Base-by-base conservation (phyloP, 345 rosid species). In the Lepidium aucheri region DNA sequence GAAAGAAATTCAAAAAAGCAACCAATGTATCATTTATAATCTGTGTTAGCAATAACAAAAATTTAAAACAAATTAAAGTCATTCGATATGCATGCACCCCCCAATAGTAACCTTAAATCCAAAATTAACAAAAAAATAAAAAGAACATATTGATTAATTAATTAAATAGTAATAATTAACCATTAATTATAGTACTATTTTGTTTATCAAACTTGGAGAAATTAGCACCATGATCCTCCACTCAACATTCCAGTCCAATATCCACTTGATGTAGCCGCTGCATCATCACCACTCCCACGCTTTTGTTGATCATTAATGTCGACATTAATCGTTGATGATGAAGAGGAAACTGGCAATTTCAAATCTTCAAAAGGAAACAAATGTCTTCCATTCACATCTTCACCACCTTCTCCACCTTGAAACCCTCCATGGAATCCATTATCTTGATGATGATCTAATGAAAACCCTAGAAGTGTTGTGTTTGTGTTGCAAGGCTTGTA, bases 231-330 rank as follows among this genome's bases (percentile, higher is more conserved):
- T 76, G 97, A 84, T 78, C 97, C 95, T 58, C 98, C 98, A 60
- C 88, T 92, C 71, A 93, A 74, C 89, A 88, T 86, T 58, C 97
- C 96, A 77, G 87, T 84, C 98, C 98, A 93, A 70, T 84, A 93
- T 9, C 92, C 98, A 53, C 79, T 60, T 22, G 94, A 78, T 76
- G 69, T 54, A 32, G 77, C 16, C 16, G 74, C 58, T 53, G 59
- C 69, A 47, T 67, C 77, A 74, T 78, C 85, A 55, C 78, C 84
- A 53, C 77, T 77, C 50, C 76, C 86, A 52, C 73, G 76, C 63
- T 77, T 81, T 62, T 75, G 84, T n/a, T 86, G 75, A 50, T 87
- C 81, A 60, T 58, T 67, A 18, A 74, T 63, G 41, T 61, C 74
- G 7, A 81, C 70, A 69, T 39, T 85, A 53, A 32, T 16, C 26